These are phyloP conservation scores for Pythium chondricola DNA, from an alignment of 352 stramenopile species.

Conservation along the genomic window DNA sequence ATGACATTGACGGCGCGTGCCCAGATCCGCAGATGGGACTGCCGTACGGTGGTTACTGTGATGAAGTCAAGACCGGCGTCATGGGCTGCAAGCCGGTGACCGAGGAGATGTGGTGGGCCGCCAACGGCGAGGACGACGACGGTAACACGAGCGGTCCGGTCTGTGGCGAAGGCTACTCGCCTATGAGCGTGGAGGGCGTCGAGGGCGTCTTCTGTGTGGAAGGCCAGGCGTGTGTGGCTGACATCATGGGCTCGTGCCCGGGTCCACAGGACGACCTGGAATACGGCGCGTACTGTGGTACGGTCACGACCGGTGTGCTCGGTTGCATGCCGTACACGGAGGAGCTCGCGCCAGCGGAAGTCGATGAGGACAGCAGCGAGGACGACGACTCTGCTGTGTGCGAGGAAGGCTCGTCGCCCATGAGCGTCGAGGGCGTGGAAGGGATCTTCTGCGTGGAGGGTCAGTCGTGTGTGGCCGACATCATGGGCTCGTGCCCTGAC, in stretches of 20 bases:
- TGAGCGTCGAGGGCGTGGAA: constrained; percentile 13
- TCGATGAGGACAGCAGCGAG: not conserved
- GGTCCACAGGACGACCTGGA: not conserved
- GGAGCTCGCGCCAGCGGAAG: not conserved
- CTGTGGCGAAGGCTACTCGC: not conserved
- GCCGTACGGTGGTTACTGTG: not conserved
- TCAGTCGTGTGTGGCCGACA: constrained; percentile 9
- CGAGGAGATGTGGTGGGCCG: not conserved
- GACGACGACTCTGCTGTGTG: not conserved
- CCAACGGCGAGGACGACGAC: not conserved
- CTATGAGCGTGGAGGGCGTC: constrained; percentile 13
- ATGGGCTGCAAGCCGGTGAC: constrained; percentile 1
- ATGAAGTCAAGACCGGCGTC: not conserved
- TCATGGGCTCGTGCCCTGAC: not conserved
- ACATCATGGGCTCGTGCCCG: not conserved
- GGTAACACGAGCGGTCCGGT: not conserved
- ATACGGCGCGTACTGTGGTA: not conserved
- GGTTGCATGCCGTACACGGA: not conserved
- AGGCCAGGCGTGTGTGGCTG: constrained; percentile 8
- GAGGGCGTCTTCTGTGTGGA: constrained; percentile 16
- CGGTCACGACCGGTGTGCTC: not conserved
- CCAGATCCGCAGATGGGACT: not conserved
- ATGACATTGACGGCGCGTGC: not conserved
- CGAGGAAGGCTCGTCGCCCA: not conserved
- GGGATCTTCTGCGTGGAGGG: constrained; percentile 16